Base-by-base conservation (phyloP, 1,139 yeast genomes). In the Taphrina populina region DNA sequence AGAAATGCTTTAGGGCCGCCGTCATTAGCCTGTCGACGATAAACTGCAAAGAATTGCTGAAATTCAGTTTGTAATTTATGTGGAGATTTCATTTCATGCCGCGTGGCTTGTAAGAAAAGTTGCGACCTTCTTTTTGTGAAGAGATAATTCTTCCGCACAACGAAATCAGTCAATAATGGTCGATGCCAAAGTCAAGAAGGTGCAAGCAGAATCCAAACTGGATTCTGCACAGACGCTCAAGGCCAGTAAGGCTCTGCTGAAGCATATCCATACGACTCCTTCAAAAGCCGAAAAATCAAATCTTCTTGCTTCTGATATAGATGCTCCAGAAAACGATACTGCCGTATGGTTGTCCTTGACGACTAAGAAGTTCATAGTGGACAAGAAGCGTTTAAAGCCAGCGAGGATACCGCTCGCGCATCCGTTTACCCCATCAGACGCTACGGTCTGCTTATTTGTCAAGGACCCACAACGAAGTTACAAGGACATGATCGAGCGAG, bases 371-470 rank as follows among this genome's bases (percentile, higher is more conserved):
- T 84, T 78, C 63, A 79, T 81, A 64, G 70, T 84, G 4, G 72
- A 79, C 44, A 78, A 80, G 65, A 82, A 84, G 62, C 75, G 76
- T 58, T 79, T 88, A 66, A 88, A 88, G 71, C 94, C 95, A 41
- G 82, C 80, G 66, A 68, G 79, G 55, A 76, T 90, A 56, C 63
- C 63, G 15, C 57, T 61, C 17, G 43, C 45, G 8, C 56, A 44
- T 29, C 34, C 56, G 11, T 30, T 41, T 24, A 15, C 36, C 5
- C 52, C 52, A 10, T 32, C 8, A 13, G 39, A 26, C 17, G 47
- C 46, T 17, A 23, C 47, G 1, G 51, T 41, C 36, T 85, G 96
- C 67, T 71, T 92, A 62, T 79, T 92, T 61, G 75, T 84, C 35
- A 82, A 88, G 66, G 95, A 88, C 70, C 74, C 80, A 66, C 72